These are phyloP conservation scores for Pyrenochaeta sp. DNA, from an alignment of 2,329 filamentous ascomycete genomes.

Conservation along the genomic window DNA sequence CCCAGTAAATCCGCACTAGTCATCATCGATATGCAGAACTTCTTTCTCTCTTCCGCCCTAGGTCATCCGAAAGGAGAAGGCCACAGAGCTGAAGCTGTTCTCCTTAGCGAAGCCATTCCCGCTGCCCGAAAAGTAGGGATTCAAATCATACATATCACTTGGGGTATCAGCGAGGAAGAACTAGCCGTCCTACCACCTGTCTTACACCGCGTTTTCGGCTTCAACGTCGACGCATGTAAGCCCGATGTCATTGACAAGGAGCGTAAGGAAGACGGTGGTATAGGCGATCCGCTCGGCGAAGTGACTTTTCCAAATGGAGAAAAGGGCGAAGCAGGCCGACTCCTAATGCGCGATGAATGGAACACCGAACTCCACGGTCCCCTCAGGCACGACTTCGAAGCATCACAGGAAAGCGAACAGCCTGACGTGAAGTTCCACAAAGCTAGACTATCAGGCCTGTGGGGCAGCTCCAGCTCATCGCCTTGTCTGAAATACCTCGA, in stretches of 20 bases:
- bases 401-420: not conserved
- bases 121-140: not conserved
- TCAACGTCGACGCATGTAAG: not conserved
- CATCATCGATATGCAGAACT: constrained; percentile 64
- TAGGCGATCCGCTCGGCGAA: not conserved
- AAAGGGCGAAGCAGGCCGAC: not conserved
- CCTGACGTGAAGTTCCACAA: not conserved
- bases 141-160: not conserved
- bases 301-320: not conserved
- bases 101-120: not conserved
- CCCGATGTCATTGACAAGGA: not conserved
- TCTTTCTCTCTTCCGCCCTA: constrained; percentile 58
- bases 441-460: not conserved
- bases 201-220: not conserved
- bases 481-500: not conserved
- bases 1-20: constrained; percentile 57
- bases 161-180: not conserved
- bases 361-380: not conserved
- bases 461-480: not conserved
- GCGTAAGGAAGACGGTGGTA: not conserved
- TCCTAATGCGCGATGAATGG: not conserved
- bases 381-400: not conserved
- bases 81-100: not conserved
- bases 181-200: not conserved
- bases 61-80: constrained; percentile 22